Conservation (phyloP, 192 early-diverging fungal genomes). For the Backusella australiensis region DNA sequence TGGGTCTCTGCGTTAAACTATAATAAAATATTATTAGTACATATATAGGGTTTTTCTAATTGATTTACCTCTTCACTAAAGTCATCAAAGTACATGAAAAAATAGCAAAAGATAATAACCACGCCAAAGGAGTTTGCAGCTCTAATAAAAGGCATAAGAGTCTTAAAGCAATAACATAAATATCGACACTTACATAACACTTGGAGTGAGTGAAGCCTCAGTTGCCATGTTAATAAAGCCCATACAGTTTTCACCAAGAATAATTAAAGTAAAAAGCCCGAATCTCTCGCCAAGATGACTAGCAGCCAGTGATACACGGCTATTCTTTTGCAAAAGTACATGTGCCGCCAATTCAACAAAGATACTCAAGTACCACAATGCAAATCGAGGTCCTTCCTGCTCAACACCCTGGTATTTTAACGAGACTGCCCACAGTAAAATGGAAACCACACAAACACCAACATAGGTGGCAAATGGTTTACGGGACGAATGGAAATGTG, state of each 20-base stretch:
- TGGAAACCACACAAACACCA: constrained; percentile 11
- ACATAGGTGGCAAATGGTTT: constrained; percentile 26
- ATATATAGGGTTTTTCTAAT: background rate
- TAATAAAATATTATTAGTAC: background rate
- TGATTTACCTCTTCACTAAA: constrained; percentile 40
- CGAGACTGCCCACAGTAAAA: constrained; percentile 31
- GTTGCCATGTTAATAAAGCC: constrained; percentile 39
- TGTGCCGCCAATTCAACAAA: constrained; percentile 38
- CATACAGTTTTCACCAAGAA: constrained; percentile 42
- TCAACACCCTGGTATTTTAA: background rate
- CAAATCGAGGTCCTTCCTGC: constrained; percentile 5
- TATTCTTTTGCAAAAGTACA: constrained; percentile 34
- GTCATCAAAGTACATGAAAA: constrained; percentile 54
- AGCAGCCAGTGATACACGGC: constrained; percentile 38
- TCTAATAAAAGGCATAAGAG: background rate
- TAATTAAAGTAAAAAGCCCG: constrained; percentile 46
- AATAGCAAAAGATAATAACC: constrained; percentile 43
- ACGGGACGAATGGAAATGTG: constrained; percentile 7
- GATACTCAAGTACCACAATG: constrained; percentile 45
- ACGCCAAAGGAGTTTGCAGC: constrained; percentile 42
- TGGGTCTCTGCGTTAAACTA: constrained; percentile 1
- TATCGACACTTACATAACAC: constrained; percentile 25
- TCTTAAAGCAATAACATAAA: background rate
- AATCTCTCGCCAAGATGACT: constrained; percentile 49
- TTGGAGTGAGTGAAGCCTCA: background rate